Percentiles rank a stretch among this genome's conserved stretches.
Evolutionary conservation across 2,329 filamentous ascomycete genomes (phyloP).

Genomic region (Ilyonectria mors-panacis): DNA sequence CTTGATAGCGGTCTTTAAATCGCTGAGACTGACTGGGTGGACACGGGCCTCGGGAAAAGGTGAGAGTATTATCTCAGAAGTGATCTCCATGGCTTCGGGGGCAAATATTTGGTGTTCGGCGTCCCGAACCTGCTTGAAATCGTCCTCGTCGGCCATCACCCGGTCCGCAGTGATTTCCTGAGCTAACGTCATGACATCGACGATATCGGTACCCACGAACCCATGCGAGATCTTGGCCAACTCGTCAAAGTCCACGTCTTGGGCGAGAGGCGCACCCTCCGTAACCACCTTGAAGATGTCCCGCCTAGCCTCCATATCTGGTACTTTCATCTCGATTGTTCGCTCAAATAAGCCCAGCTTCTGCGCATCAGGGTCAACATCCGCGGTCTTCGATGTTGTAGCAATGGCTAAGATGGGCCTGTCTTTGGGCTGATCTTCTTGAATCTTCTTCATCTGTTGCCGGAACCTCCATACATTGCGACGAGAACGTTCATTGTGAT

Average conservation of each 20-base stretch:
- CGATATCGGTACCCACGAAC: conserved; percentile 92
- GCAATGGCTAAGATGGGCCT: conserved; percentile 91
- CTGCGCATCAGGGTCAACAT: conserved; percentile 83
- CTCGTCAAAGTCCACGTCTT: conserved; percentile 79
- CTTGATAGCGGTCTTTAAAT: conserved; percentile 83
- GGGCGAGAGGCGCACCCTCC: conserved; percentile 72
- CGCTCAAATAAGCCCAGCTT: conserved; percentile 84
- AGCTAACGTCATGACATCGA: conserved; percentile 70
- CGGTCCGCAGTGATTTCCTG: conserved; percentile 56
- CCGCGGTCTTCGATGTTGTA: conserved; percentile 90
- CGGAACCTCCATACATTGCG: conserved; percentile 87
- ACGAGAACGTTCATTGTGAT: conserved; percentile 91
- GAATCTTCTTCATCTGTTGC: conserved; percentile 88
- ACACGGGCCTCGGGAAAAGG: conserved; percentile 16
- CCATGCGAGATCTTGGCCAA: conserved; percentile 91
- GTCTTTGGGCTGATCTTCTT: conserved; percentile 76
- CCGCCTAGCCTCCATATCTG: conserved; percentile 82
- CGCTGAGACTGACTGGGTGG: conserved; percentile 49
- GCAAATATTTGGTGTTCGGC: conserved; percentile 11
- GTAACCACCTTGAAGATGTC: conserved; percentile 84
- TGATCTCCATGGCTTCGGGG: conserved; percentile 40
- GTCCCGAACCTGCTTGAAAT: background rate
- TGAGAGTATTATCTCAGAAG: background rate
- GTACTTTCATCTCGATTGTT: conserved; percentile 90
- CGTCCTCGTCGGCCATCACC: conserved; percentile 40